Evolutionary conservation across 352 stramenopile genomes (phyloP).

Genomic region (Pythium dissimile): DNA sequence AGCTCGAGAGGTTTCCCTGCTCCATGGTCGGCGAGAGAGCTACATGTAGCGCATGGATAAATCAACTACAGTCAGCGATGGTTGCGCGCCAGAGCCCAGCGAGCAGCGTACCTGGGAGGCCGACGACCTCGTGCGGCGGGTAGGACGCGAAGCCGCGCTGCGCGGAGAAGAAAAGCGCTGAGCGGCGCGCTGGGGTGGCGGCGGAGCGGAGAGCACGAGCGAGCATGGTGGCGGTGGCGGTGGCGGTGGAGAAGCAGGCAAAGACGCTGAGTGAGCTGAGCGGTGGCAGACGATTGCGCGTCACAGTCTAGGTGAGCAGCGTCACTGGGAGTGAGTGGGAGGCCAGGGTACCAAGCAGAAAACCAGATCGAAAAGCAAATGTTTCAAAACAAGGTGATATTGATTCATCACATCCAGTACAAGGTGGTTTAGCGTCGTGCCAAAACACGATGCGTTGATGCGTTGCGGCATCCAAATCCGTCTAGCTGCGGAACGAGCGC

Average conservation of each 20-base stretch:
- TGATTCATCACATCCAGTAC: background rate
- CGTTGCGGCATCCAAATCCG: background rate
- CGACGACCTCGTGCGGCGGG: slow-evolving; percentile 73
- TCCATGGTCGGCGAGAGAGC: slow-evolving; percentile 98
- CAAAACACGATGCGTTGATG: slow-evolving; percentile 14
- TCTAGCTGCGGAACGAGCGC: slow-evolving; percentile 83
- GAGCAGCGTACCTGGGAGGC: slow-evolving; percentile 50
- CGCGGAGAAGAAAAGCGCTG: slow-evolving; percentile 22
- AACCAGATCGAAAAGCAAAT: slow-evolving; percentile 14
- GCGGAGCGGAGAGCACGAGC: slow-evolving; percentile 52
- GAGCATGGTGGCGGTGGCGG: slow-evolving; percentile 40
- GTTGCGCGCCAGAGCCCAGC: background rate
- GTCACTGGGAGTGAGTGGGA: background rate
- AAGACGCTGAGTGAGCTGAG: too few species aligned
- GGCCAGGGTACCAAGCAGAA: slow-evolving; percentile 21
- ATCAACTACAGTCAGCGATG: background rate
- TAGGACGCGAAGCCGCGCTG: slow-evolving; percentile 66
- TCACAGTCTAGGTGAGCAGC: slow-evolving; percentile 4
- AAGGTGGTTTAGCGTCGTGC: slow-evolving; percentile 5
- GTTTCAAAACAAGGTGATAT: slow-evolving; percentile 30
- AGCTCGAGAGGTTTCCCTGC: slow-evolving; percentile 94
- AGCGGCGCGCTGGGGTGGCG: slow-evolving; percentile 29
- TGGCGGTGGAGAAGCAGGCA: background rate
- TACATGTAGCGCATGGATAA: background rate
- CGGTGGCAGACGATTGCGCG: slow-evolving; percentile 15